Evolutionary conservation across 2,329 filamentous ascomycete species (phyloP).

Genomic region (Fusarium hainanense): DNA sequence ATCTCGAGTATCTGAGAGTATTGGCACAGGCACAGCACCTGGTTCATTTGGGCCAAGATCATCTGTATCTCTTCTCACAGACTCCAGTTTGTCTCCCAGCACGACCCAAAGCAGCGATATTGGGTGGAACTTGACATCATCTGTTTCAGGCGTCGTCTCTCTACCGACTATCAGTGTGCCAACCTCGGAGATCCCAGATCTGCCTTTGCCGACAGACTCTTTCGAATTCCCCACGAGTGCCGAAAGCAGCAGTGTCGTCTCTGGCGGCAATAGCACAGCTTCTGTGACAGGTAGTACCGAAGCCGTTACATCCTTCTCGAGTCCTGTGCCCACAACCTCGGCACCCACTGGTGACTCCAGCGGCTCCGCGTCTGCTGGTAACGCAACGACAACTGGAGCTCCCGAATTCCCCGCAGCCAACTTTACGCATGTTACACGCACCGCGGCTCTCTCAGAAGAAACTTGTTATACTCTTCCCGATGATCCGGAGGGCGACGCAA

Average conservation of each 20-base stretch:
- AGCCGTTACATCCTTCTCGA: conserved; percentile 30
- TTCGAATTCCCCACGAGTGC: neutral
- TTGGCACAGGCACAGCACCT: neutral
- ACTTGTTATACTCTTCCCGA: conserved; percentile 49
- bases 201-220: conserved; percentile 10
- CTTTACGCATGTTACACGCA: conserved; percentile 50
- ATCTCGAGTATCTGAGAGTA: neutral
- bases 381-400: conserved; percentile 17
- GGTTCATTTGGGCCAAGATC: neutral
- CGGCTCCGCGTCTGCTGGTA: conserved; percentile 18
- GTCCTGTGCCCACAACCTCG: conserved; percentile 16
- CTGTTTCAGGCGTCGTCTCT: conserved; percentile 11
- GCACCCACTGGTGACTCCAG: neutral
- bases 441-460: conserved; percentile 42
- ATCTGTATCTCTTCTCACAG: neutral
- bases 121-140: conserved; percentile 10
- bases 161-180: conserved; percentile 24
- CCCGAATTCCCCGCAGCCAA: conserved; percentile 46
- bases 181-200: conserved; percentile 5
- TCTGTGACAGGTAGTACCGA: conserved; percentile 1
- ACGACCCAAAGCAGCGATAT: neutral
- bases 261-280: neutral
- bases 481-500: conserved; percentile 37
- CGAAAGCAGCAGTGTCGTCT: neutral
- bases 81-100: neutral